Base-by-base conservation (phyloP, 805 yeast genomes). In the Saccharomycopsis sp. region DNA sequence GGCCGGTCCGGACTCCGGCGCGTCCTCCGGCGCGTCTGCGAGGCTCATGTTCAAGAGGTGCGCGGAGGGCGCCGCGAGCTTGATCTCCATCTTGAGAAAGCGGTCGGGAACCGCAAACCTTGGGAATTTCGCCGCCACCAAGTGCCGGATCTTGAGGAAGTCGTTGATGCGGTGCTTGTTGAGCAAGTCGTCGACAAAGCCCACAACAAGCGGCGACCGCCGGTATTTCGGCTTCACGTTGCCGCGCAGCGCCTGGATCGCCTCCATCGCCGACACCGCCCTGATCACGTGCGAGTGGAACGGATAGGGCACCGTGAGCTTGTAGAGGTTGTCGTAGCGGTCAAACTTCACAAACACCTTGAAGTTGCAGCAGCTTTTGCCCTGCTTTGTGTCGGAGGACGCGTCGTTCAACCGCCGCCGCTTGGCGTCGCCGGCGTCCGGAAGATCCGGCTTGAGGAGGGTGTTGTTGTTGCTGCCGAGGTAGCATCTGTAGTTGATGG, bases 201-300 rank as follows among this genome's bases (percentile, higher is more conserved):
- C 59, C 9, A 53, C 21, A 5, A 54, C 57, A 46, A 47, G 58
- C 15, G 50, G 34, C 15, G 52, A 24, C 18, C 53, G 15, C 9
- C 51, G 8, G 34, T 52, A 52, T 3, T 20, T n/a, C 18, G 18
- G 4, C 16, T 44, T 44, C 15, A 37, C 12, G 12, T 52, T 14
- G 8, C 47, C 20, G 9, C 12, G 14, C 9, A 34, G 41, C 41
- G 9, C 50, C 16, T 16, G 5, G 14, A 21, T 23, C 15, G n/a
- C 18, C 9, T 34, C 47, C 15, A 34, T 18, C 15, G 3, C 21
- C 21, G 4, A 7, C 20, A 12, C 16, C 20, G 48, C 21, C 16
- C 23, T 21, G 18, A 50, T 51, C n/a, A 48, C n/a, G 44, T 59
- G 62, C 34, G 59, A 50, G 41, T 59, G 62, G 54, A 21, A 53